A percentile compares a stretch with the other conserved stretches of the same genome.
phyloP scores from a whole-genome alignment of 805 yeast species.

The Saturnispora hagleri region DNA sequence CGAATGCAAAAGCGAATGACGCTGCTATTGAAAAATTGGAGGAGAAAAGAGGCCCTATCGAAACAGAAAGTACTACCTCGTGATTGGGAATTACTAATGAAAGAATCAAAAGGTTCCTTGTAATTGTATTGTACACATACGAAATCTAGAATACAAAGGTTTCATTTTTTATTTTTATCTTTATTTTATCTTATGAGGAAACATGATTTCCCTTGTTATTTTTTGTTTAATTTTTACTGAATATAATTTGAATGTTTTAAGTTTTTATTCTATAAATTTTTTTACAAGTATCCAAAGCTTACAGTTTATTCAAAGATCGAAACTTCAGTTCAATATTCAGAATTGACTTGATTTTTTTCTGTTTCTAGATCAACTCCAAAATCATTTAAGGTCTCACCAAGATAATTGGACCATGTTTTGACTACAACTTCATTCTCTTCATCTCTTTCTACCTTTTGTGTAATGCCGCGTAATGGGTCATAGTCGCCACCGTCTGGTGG shows the following conservation, averaged over 20 bases:
- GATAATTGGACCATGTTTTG: constrained; percentile 52
- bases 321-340: not conserved
- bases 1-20: not conserved
- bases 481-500: constrained; percentile 74
- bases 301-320: not conserved
- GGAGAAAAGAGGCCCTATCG: not conserved
- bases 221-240: constrained; percentile 1
- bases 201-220: not conserved
- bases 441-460: constrained; percentile 6
- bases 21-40: constrained; percentile 9
- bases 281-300: not conserved
- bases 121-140: constrained; percentile 30
- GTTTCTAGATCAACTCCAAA: constrained; percentile 80
- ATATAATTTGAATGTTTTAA: not conserved
- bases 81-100: constrained; percentile 25
- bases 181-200: not conserved
- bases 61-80: constrained; percentile 12
- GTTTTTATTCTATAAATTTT: constrained; percentile 5
- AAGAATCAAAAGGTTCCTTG: constrained; percentile 35
- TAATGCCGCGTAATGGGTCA: constrained; percentile 10
- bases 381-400: constrained; percentile 80
- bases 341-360: constrained; percentile 28
- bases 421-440: constrained; percentile 13
- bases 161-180: not conserved
- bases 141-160: constrained; percentile 19